Evolutionary conservation across 2,329 filamentous ascomycete species (phyloP).

Genomic region (Phialophora expanda): DNA sequence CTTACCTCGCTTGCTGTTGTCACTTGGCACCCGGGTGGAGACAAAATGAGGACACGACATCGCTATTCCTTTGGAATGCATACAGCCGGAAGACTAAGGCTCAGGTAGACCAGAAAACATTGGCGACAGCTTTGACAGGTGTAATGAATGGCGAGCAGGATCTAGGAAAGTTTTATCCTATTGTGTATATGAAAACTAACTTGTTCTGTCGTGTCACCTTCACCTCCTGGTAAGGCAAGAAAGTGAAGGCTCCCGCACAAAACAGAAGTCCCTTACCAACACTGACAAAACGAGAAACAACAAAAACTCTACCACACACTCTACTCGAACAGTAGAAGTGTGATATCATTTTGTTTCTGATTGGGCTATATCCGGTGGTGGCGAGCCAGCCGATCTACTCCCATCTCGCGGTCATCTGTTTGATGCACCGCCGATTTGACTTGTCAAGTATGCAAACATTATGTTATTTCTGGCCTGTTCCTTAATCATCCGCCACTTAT

Average conservation of each 20-base stretch:
- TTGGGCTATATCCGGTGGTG: conserved; percentile 1
- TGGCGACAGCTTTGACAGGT: not conserved
- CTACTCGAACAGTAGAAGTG: not conserved
- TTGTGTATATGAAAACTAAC: not conserved
- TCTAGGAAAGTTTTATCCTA: not conserved
- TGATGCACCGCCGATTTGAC: not conserved
- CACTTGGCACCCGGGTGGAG: not conserved
- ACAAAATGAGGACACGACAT: not conserved
- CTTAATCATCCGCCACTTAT: not conserved
- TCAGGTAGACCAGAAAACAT: not conserved
- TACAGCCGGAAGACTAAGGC: not conserved
- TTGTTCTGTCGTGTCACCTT: not conserved
- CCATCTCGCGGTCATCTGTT: not conserved
- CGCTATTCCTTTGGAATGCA: not conserved
- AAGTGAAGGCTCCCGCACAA: not conserved
- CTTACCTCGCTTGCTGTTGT: not conserved
- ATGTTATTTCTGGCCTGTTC: not conserved
- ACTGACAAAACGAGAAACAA: not conserved
- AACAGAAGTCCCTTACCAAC: not conserved
- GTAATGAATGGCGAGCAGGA: not conserved
- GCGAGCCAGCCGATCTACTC: not conserved
- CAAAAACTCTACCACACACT: not conserved
- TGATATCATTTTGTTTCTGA: not conserved
- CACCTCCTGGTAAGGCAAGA: not conserved
- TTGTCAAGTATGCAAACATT: not conserved